These are phyloP conservation scores for Metschnikowia matae DNA, from an alignment of 805 yeast genomes.

Conservation along the genomic window DNA sequence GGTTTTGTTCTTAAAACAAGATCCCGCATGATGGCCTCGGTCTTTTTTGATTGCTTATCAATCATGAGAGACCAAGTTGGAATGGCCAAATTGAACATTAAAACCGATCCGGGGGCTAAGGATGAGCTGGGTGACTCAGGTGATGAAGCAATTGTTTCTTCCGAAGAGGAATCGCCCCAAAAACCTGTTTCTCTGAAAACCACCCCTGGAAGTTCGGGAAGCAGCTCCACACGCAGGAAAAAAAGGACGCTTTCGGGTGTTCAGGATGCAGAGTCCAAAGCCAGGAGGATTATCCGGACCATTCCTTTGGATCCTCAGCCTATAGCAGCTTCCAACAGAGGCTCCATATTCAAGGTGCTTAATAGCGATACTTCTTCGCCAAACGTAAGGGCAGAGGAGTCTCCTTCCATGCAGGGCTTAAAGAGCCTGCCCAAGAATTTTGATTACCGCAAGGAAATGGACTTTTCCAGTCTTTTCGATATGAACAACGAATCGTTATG, in stretches of 20 bases:
- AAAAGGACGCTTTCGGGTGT: slow-evolving; percentile 51
- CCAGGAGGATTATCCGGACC: slow-evolving; percentile 69
- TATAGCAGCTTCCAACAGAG: slow-evolving; percentile 43
- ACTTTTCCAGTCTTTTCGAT: slow-evolving; percentile 37
- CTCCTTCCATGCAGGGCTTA: neutral
- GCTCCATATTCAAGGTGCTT: slow-evolving; percentile 36
- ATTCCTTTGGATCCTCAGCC: slow-evolving; percentile 85
- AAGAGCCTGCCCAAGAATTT: neutral
- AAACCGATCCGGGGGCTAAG: slow-evolving; percentile 21
- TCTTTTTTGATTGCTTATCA: slow-evolving; percentile 88
- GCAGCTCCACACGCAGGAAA: slow-evolving; percentile 32
- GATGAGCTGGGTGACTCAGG: slow-evolving; percentile 22
- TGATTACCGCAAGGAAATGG: neutral
- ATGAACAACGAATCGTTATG: slow-evolving; percentile 53
- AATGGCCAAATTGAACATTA: slow-evolving; percentile 57
- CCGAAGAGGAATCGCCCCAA: slow-evolving; percentile 22
- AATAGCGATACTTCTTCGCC: slow-evolving; percentile 35
- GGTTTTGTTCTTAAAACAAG: slow-evolving; percentile 53
- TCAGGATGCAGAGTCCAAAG: slow-evolving; percentile 64
- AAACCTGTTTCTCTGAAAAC: slow-evolving; percentile 17
- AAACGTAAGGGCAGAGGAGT: slow-evolving; percentile 2
- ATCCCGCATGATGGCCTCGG: slow-evolving; percentile 88
- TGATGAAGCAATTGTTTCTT: slow-evolving; percentile 20
- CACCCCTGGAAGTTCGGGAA: slow-evolving; percentile 37
- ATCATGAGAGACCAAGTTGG: slow-evolving; percentile 83